Evolutionary conservation across 148 eudicot species (phyloP).

Genomic region (Silene conica): DNA sequence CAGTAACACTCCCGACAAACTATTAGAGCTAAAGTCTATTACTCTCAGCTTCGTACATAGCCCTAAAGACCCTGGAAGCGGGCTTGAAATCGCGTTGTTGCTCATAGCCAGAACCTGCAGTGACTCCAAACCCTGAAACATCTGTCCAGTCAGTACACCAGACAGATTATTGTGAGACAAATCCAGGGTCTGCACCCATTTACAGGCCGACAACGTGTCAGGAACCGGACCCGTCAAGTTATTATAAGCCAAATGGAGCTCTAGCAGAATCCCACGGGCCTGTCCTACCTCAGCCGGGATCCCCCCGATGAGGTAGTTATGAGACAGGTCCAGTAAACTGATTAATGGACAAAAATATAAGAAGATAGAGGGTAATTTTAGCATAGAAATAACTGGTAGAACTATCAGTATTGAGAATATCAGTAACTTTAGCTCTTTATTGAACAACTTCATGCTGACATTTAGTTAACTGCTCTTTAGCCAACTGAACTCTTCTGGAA

Average conservation of each 20-base stretch:
- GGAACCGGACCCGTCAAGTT: slow-evolving; percentile 73
- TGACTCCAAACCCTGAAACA: slow-evolving; percentile 50
- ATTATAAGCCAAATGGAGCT: slow-evolving; percentile 57
- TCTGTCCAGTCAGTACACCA: slow-evolving; percentile 53
- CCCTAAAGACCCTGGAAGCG: slow-evolving; percentile 59
- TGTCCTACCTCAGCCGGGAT: slow-evolving; percentile 62
- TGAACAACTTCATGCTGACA: too few relatives aligned
- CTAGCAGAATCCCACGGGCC: slow-evolving; percentile 56
- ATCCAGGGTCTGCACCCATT: slow-evolving; percentile 64
- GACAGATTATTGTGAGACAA: slow-evolving; percentile 68
- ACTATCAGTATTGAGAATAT: too few relatives aligned
- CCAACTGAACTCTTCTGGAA: too few relatives aligned
- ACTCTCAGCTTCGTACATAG: slow-evolving; percentile 54
- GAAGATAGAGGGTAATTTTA: too few relatives aligned
- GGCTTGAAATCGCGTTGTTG: slow-evolving; percentile 59
- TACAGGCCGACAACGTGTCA: slow-evolving; percentile 50
- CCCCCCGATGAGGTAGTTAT: slow-evolving; percentile 57
- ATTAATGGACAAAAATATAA: too few relatives aligned
- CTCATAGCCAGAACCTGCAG: slow-evolving; percentile 57
- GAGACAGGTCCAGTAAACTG: slow-evolving; percentile 73
- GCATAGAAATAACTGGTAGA: too few relatives aligned
- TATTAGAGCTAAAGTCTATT: slow-evolving; percentile 83
- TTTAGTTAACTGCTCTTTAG: too few relatives aligned
- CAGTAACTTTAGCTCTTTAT: too few relatives aligned
- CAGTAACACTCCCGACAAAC: slow-evolving; percentile 60